These are phyloP conservation scores for Sideroxylon spinosum DNA, from an alignment of 179 eudicot species.

Conservation along the genomic window DNA sequence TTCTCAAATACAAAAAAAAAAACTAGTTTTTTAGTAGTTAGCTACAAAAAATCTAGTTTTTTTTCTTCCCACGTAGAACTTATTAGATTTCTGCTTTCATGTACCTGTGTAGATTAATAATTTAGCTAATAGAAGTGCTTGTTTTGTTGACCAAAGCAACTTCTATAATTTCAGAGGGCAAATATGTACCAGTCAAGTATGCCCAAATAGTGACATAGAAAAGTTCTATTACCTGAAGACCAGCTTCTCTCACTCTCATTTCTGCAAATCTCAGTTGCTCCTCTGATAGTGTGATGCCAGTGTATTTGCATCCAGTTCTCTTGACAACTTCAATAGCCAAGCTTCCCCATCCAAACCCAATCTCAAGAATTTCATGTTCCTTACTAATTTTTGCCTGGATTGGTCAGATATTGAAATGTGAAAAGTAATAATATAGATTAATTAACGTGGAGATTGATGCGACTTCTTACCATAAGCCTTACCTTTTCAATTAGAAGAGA, in stretches of 20 bases:
- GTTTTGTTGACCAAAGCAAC: background rate
- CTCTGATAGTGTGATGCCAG: constrained; percentile 88
- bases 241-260: constrained; percentile 74
- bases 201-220: background rate
- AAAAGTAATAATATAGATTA: background rate
- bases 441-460: background rate
- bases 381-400: constrained; percentile 61
- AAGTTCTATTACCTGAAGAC: constrained; percentile 50
- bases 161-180: background rate
- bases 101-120: background rate
- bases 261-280: constrained; percentile 82
- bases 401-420: background rate
- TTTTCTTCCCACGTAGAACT: background rate
- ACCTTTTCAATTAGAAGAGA: constrained; percentile 71
- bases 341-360: constrained; percentile 98
- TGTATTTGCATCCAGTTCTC: constrained; percentile 84
- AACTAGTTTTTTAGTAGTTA: too few species aligned
- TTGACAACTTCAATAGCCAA: constrained; percentile 86
- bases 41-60: too few species aligned
- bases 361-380: constrained; percentile 75
- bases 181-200: background rate
- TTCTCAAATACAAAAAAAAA: too few species aligned
- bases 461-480: constrained; percentile 3
- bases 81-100: background rate
- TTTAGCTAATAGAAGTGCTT: background rate